Percentiles rank a stretch among this genome's conserved stretches.
phyloP scores from a whole-genome alignment of 2,329 filamentous ascomycete genomes.

The Cytospora piceae region DNA sequence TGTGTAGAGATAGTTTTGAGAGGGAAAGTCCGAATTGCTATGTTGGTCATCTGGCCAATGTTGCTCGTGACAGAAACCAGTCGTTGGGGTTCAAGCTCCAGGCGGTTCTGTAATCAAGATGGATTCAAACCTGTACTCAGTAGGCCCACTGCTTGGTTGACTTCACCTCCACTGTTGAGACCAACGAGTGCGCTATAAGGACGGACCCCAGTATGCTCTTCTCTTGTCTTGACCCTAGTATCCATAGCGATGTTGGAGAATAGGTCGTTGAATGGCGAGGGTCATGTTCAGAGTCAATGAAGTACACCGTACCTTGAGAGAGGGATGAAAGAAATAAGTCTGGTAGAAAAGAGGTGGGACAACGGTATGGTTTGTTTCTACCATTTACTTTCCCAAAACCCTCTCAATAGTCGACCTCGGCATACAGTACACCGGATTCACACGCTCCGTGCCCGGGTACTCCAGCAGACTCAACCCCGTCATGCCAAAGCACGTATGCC shows the following conservation, averaged over 20 bases:
- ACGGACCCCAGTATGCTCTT: slow-evolving; percentile 45
- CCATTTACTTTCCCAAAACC: slow-evolving; percentile 50
- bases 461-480: slow-evolving; percentile 85
- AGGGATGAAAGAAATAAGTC: not conserved
- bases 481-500: slow-evolving; percentile 89
- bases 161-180: slow-evolving; percentile 6
- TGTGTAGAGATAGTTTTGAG: not conserved
- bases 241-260: slow-evolving; percentile 53
- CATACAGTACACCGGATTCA: slow-evolving; percentile 89
- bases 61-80: not conserved
- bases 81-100: not conserved
- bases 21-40: not conserved
- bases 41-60: not conserved
- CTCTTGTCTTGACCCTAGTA: slow-evolving; percentile 73
- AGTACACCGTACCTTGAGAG: not conserved
- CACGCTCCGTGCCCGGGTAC: slow-evolving; percentile 74
- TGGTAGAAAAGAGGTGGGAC: slow-evolving; percentile 21
- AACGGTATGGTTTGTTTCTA: slow-evolving; percentile 5
- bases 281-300: not conserved
- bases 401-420: slow-evolving; percentile 68
- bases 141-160: slow-evolving; percentile 21
- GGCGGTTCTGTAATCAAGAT: not conserved
- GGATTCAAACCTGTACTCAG: not conserved
- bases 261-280: slow-evolving; percentile 75
- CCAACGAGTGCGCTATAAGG: slow-evolving; percentile 14